Percentiles rank a stretch among this genome's conserved stretches.
Evolutionary conservation across 768 basidiomycete genomes (phyloP).

Genomic region (Rhizopogon roseolus): DNA sequence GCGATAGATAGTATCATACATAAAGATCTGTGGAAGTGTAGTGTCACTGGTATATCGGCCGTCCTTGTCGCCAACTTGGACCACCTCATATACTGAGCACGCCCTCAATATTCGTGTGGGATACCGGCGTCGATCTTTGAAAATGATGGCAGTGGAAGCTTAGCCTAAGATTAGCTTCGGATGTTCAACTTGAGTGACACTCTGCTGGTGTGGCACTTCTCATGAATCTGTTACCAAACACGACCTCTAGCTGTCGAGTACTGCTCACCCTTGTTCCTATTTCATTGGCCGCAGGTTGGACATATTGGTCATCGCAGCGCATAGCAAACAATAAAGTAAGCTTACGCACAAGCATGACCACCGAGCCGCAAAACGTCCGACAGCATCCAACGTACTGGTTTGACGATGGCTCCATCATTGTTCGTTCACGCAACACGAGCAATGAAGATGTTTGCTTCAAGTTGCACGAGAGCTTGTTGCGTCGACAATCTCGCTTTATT

Average conservation of each 20-base stretch:
- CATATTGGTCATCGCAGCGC: conserved; percentile 2
- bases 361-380: neutral
- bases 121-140: neutral
- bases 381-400: conserved; percentile 59
- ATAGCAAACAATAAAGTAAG: neutral
- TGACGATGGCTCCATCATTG: conserved; percentile 56
- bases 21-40: neutral
- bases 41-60: neutral
- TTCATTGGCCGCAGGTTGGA: conserved; percentile 7
- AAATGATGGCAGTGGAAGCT: neutral
- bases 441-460: conserved; percentile 38
- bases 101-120: neutral
- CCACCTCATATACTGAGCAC: neutral
- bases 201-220: neutral
- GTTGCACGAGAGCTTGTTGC: conserved; percentile 49
- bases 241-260: conserved; percentile 1
- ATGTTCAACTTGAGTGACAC: too few species aligned
- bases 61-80: neutral
- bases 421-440: conserved; percentile 33
- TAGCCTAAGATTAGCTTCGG: neutral
- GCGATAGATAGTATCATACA: neutral
- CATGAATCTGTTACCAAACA: conserved; percentile 1
- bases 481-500: conserved; percentile 41
- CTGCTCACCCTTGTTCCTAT: conserved; percentile 6
- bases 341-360: neutral